A percentile compares a stretch with the other conserved stretches of the same genome.
Conservation (phyloP, 2,329 filamentous ascomycete genomes). For the Apiospora koreana region DNA sequence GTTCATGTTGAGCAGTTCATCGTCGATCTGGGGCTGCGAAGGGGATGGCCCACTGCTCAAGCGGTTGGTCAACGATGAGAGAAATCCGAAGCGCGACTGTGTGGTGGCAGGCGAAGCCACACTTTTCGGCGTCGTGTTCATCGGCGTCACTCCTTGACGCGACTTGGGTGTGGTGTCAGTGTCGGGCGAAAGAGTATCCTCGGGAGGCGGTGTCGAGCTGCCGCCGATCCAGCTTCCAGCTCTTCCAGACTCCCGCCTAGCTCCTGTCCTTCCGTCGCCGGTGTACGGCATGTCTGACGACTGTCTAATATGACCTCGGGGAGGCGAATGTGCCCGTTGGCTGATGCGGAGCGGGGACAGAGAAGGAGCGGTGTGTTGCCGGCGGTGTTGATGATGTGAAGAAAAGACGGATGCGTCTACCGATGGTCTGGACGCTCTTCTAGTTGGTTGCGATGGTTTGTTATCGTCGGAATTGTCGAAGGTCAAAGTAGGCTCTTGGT, state of each 20-base stretch:
- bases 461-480: conserved; percentile 24
- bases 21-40: conserved; percentile 36
- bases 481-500: conserved; percentile 22
- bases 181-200: conserved; percentile 29
- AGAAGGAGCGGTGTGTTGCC: conserved; percentile 25
- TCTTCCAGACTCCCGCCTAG: conserved; percentile 27
- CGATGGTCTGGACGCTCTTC: conserved; percentile 14
- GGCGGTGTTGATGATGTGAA: conserved; percentile 23
- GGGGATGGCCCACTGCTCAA: conserved; percentile 30
- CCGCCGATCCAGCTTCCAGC: conserved; percentile 35
- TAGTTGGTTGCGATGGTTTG: conserved; percentile 15
- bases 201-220: conserved; percentile 26
- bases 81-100: conserved; percentile 46
- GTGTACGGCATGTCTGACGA: conserved; percentile 43
- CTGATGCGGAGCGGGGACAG: conserved; percentile 10
- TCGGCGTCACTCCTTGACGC: conserved; percentile 26
- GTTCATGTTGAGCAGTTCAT: conserved; percentile 58
- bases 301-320: conserved; percentile 17
- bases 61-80: conserved; percentile 45
- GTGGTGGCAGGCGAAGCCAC: conserved; percentile 20
- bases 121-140: conserved; percentile 36
- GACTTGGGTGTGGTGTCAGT: conserved; percentile 36
- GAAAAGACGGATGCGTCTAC: conserved; percentile 9
- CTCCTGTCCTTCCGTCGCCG: conserved; percentile 38
- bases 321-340: conserved; percentile 14